These are phyloP conservation scores for Myriangium duriaei DNA, from an alignment of 2,329 filamentous ascomycete species.

Conservation along the genomic window DNA sequence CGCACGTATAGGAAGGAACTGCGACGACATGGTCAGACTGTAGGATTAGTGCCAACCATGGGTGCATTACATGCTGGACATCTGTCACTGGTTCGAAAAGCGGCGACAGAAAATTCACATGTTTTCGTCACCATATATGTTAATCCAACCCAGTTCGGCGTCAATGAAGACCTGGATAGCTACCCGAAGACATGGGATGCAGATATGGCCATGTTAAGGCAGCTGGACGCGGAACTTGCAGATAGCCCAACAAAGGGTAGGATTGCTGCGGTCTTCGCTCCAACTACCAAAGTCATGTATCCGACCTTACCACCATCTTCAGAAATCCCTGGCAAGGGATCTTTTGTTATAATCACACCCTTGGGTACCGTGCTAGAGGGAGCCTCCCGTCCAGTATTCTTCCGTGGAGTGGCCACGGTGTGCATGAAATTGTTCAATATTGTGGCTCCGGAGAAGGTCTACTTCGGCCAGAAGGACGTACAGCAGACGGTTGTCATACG, in stretches of 20 bases:
- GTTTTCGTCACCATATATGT: slow-evolving; percentile 90
- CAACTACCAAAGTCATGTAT: slow-evolving; percentile 74
- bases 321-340: slow-evolving; percentile 63
- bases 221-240: slow-evolving; percentile 62
- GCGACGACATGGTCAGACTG: slow-evolving; percentile 52
- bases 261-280: slow-evolving; percentile 75
- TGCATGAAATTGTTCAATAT: slow-evolving; percentile 92
- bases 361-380: slow-evolving; percentile 74
- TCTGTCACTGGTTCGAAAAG: slow-evolving; percentile 69
- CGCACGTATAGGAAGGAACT: slow-evolving; percentile 58
- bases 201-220: slow-evolving; percentile 55
- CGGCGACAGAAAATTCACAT: slow-evolving; percentile 70
- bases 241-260: slow-evolving; percentile 38
- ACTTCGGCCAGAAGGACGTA: slow-evolving; percentile 96
- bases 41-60: slow-evolving; percentile 94
- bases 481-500: slow-evolving; percentile 89
- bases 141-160: slow-evolving; percentile 91
- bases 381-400: slow-evolving; percentile 78
- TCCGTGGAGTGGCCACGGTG: slow-evolving; percentile 88
- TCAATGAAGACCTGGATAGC: slow-evolving; percentile 72
- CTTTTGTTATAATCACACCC: slow-evolving; percentile 84
- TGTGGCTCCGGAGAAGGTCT: slow-evolving; percentile 62
- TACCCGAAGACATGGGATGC: slow-evolving; percentile 84
- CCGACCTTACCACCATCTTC: slow-evolving; percentile 64
- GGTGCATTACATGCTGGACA: slow-evolving; percentile 91